A percentile compares a stretch with the other conserved stretches of the same genome.
These are phyloP conservation scores for Diacronema lutheri DNA, from an alignment of 78 protist species.

Conservation along the genomic window DNA sequence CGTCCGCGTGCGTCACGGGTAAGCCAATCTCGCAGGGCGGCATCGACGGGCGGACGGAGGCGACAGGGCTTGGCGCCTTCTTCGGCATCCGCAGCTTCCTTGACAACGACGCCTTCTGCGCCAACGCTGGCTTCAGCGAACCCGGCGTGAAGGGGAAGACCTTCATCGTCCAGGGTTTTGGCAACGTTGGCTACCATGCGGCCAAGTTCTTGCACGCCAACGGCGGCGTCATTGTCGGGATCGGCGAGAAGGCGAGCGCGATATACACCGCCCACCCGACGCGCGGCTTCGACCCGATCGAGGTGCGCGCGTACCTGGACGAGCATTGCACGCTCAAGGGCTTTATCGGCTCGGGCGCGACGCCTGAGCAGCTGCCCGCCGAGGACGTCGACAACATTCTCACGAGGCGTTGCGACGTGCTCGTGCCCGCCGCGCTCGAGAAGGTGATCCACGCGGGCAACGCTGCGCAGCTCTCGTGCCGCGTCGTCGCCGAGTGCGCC, in stretches of 20 bases:
- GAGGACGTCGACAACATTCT: not conserved
- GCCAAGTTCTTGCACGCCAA: conserved; percentile 74
- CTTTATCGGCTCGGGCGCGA: not conserved
- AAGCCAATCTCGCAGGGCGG: conserved; percentile 85
- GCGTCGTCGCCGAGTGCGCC: conserved; percentile 36
- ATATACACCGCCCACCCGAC: too few species aligned
- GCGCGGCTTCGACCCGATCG: conserved; percentile 47
- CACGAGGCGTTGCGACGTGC: conserved; percentile 70
- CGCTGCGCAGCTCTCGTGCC: conserved; percentile 10
- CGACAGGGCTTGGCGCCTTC: conserved; percentile 90
- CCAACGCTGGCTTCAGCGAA: not conserved
- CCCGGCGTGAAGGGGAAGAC: conserved; percentile 52
- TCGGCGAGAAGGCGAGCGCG: conserved; percentile 71
- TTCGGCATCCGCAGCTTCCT: conserved; percentile 45
- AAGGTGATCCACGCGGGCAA: conserved; percentile 12
- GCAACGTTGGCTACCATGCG: conserved; percentile 84
- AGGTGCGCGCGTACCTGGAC: not conserved
- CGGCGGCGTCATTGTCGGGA: conserved; percentile 67
- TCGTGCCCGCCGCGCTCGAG: conserved; percentile 84
- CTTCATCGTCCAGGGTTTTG: conserved; percentile 84
- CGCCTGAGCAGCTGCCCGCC: not conserved
- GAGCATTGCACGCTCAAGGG: conserved; percentile 39
- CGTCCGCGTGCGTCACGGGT: conserved; percentile 85
- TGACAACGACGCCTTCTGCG: not conserved
- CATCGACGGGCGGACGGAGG: conserved; percentile 87